Conservation (phyloP, 345 rosid species). For the Acer yangbiense region DNA sequence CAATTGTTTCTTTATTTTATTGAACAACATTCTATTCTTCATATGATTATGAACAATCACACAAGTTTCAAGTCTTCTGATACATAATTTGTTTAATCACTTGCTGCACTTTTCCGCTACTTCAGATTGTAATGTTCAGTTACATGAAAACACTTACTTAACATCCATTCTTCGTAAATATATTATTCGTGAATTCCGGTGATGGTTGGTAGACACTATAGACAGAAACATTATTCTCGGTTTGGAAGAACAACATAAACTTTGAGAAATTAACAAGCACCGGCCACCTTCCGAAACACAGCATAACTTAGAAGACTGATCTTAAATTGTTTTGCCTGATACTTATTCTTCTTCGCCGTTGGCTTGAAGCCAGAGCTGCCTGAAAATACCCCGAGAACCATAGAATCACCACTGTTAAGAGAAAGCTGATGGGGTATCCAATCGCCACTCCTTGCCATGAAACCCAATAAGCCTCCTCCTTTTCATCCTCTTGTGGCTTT, state of each 20-base stretch:
- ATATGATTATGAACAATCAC: not conserved
- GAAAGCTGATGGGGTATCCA: constrained; percentile 14
- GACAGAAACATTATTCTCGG: not conserved
- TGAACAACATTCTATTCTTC: constrained; percentile 4
- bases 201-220: no score
- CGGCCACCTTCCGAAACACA: no score
- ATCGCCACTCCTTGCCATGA: constrained; percentile 18
- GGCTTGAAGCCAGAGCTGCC: not conserved
- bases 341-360: not conserved
- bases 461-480: constrained; percentile 10
- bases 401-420: not conserved
- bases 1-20: not conserved
- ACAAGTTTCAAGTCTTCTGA: constrained; percentile 9
- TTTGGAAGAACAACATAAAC: no score
- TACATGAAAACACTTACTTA: not conserved
- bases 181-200: not conserved
- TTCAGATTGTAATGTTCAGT: not conserved
- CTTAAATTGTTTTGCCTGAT: not conserved
- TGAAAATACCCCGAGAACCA: not conserved
- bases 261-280: no score
- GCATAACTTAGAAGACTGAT: not conserved
- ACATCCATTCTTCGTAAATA: not conserved
- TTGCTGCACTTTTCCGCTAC: constrained; percentile 3
- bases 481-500: constrained; percentile 15
- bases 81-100: constrained; percentile 1